Base-by-base conservation (phyloP, 192 early-diverging fungal genomes). In the Coemansia nantahalensis region DNA sequence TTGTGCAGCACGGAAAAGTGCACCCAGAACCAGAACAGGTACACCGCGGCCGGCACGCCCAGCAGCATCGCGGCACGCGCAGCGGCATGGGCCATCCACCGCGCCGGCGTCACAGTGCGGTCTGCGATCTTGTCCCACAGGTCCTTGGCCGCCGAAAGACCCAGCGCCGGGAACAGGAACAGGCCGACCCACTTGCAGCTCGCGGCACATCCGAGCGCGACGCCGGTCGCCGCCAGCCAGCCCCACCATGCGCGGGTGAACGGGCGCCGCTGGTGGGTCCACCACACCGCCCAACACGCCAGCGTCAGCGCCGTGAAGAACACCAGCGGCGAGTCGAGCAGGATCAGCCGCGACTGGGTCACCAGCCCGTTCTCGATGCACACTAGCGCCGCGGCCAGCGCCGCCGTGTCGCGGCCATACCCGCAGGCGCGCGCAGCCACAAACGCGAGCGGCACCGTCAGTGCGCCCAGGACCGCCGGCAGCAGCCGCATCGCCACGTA, bases 151-250 rank as follows among this genome's bases (percentile, higher is more conserved):
- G 88, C 89, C 22, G 93, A 90, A 18, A 89, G 69, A 6, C 94
- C 94, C 45, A 99, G 79, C 15, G 86, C 74, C 7, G 87, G 90
- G 58, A 98, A 82, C 4, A 89, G 86, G 51, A 99, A 93, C 35
- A 98, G 71, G 3, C 94, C 97, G 10, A 97, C 94, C 91, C 91
- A 92, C 61, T 98, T 98, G 66, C 88, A 84, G 56, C 95, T 87
- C 8, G 77, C 65, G 5, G 84, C 77, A 30, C 83, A 78, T 0
- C 90, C 93, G 54, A 97, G 68, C 19, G 81, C 79, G 8, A 83
- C 56, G 15, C 97, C 97, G 0, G 95, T 95, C 58, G 89, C 24
- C n/a, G 82, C 42, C 34, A 99, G 76, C 94, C 95, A 97, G 16
- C 79, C 55, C 84, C 90, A 98, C 97, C 97, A 99, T 44, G 76